Percentiles rank a stretch among this genome's conserved stretches.
phyloP scores from a whole-genome alignment of 192 early-diverging fungal species.

The Coemansia sp. region DNA sequence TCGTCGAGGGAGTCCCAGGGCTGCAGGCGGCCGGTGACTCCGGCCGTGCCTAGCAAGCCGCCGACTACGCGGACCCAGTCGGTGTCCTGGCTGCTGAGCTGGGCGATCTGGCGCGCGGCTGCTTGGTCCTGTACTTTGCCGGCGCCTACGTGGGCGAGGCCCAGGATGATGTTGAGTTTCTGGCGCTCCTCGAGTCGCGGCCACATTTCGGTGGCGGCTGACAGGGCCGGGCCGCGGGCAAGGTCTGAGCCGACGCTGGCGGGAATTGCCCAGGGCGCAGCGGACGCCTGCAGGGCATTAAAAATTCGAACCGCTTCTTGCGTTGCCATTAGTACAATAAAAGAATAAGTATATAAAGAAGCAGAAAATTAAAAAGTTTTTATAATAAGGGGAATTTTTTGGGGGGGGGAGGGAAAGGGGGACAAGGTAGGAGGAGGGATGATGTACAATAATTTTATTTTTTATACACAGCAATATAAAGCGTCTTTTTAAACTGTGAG shows the following conservation, averaged over 20 bases:
- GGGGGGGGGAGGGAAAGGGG: too few species aligned
- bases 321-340: too few species aligned
- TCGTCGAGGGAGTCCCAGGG: constrained; percentile 9
- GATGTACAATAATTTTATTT: not conserved
- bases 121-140: constrained; percentile 17
- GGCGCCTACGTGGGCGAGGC: constrained; percentile 34
- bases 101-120: constrained; percentile 10
- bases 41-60: constrained; percentile 25
- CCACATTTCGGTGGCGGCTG: constrained; percentile 21
- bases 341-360: too few species aligned
- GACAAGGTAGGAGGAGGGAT: too few species aligned
- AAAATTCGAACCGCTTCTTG: too few species aligned
- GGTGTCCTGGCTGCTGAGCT: constrained; percentile 15
- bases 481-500: too few species aligned
- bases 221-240: constrained; percentile 9
- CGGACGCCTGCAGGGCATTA: constrained; percentile 1
- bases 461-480: too few species aligned
- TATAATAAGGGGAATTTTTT: not conserved
- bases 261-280: constrained; percentile 20
- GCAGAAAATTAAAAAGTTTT: too few species aligned
- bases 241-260: constrained; percentile 38
- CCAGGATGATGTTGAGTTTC: constrained; percentile 36
- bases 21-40: constrained; percentile 18
- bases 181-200: constrained; percentile 31
- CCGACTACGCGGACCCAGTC: constrained; percentile 43